phyloP scores from a whole-genome alignment of 1,139 yeast species.

The Hyphopichia pseudoburtonii region DNA sequence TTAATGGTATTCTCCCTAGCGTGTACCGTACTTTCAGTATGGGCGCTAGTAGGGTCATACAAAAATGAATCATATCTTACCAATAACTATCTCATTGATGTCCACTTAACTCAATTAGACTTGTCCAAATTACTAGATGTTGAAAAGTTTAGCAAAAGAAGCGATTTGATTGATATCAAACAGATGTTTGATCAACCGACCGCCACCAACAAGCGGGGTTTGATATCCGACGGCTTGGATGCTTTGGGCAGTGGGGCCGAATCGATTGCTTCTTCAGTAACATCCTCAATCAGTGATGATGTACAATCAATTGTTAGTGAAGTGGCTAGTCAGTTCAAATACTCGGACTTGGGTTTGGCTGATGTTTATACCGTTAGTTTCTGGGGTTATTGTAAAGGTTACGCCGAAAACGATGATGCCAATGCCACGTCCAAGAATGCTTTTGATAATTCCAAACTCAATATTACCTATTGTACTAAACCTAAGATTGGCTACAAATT shows the following conservation, averaged over 20 bases:
- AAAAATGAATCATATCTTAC: constrained; percentile 35
- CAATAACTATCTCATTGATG: constrained; percentile 35
- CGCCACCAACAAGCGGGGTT: not conserved
- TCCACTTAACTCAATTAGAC: constrained; percentile 36
- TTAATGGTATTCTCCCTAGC: constrained; percentile 37
- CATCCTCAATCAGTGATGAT: constrained; percentile 8
- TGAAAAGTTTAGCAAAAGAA: constrained; percentile 10
- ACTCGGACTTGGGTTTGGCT: constrained; percentile 49
- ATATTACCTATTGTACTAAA: constrained; percentile 55
- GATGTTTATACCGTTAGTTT: constrained; percentile 63
- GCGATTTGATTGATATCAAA: not conserved
- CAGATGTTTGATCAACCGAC: not conserved
- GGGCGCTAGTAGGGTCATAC: constrained; percentile 46
- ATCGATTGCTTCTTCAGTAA: constrained; percentile 3
- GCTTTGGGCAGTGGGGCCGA: constrained; percentile 1
- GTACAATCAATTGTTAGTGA: constrained; percentile 12
- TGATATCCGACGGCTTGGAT: constrained; percentile 4
- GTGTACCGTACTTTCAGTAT: constrained; percentile 32
- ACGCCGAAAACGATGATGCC: constrained; percentile 13
- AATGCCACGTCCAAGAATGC: constrained; percentile 17
- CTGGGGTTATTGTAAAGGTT: constrained; percentile 77
- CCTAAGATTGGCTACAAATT: constrained; percentile 50
- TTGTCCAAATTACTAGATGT: constrained; percentile 29
- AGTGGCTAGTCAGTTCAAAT: constrained; percentile 16
- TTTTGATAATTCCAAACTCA: constrained; percentile 36